These are phyloP conservation scores for Pichia sp. DNA, from an alignment of 1,139 yeast genomes.

Conservation along the genomic window DNA sequence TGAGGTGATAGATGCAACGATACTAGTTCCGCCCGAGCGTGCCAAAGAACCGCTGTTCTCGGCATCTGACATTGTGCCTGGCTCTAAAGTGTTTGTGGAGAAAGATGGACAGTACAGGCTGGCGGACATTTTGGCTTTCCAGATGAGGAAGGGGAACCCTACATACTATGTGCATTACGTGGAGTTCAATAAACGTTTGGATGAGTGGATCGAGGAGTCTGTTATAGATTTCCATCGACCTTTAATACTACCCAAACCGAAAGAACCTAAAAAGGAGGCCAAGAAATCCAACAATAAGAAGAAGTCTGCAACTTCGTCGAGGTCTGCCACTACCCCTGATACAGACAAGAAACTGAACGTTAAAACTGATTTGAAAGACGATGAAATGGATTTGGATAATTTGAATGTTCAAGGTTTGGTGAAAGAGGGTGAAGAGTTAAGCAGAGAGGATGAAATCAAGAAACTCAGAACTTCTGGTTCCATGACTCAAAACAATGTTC, in stretches of 20 bases:
- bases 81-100: slow-evolving; percentile 73
- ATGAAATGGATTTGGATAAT: slow-evolving; percentile 80
- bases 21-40: slow-evolving; percentile 26
- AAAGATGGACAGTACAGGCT: slow-evolving; percentile 74
- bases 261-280: slow-evolving; percentile 32
- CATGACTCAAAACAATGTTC: slow-evolving; percentile 73
- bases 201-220: slow-evolving; percentile 80
- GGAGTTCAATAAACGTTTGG: slow-evolving; percentile 88
- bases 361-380: slow-evolving; percentile 32
- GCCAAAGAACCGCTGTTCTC: slow-evolving; percentile 23
- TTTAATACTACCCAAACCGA: slow-evolving; percentile 61
- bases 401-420: slow-evolving; percentile 76
- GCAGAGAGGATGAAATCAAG: slow-evolving; percentile 87
- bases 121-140: slow-evolving; percentile 81
- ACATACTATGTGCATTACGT: slow-evolving; percentile 90
- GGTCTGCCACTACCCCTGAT: slow-evolving; percentile 9
- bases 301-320: slow-evolving; percentile 28
- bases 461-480: slow-evolving; percentile 90
- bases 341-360: slow-evolving; percentile 8
- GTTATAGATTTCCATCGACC: slow-evolving; percentile 65
- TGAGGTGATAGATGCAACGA: slow-evolving; percentile 24
- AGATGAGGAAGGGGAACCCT: slow-evolving; percentile 65
- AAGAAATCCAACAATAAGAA: slow-evolving; percentile 37
- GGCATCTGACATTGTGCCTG: slow-evolving; percentile 49
- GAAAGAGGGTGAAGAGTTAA: slow-evolving; percentile 60